Base-by-base conservation (phyloP, 805 yeast species). In the Candida pseudofarinosa region DNA sequence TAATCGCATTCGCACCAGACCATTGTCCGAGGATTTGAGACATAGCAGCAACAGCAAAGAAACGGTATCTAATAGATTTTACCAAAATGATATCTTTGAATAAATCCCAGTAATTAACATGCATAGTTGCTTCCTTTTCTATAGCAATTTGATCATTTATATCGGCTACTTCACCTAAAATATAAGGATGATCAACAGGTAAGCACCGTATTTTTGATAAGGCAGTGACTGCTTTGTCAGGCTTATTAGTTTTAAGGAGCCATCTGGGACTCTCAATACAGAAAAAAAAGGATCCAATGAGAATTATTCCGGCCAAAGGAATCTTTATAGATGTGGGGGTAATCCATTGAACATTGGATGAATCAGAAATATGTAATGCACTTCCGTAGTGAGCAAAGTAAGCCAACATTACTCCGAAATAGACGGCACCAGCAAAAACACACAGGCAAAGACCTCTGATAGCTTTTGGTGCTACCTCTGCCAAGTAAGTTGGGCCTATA, bases 1-100 rank as follows among this genome's bases (percentile, higher is more conserved):
- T 78, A 36, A 79, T 61, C 5, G 81, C 71, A 48, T 71, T 73
- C 4, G 81, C 77, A 40, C 81, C 81, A n/a, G 78, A 70, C 82
- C 82, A 79, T 59, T 79, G 82, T 31, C 74, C 75, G 33, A 78
- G 61, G 12, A 77, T 33, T 56, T 77, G 83, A 23, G 72, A 63
- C 42, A 56, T 45, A 30, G 67, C 43, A 35, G 77, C 73, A 32
- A 77, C 48, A 5, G 60, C 49, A 37, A 78, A 63, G 45, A 65
- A 63, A 58, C 82, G 65, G 58, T 73, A 73, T 42, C 74, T 58
- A 42, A 74, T 62, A 4, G 79, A 70, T 41, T 55, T 62, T 31
- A 63, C 65, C 4, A 53, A 19, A 31, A 71, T 42, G 20, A 73
- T 54, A 33, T 70, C 75, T 47, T 58, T 67, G 37, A 54, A 35